Evolutionary conservation across 2,329 filamentous ascomycete genomes (phyloP).

Genomic region (Colletotrichum sublineola): DNA sequence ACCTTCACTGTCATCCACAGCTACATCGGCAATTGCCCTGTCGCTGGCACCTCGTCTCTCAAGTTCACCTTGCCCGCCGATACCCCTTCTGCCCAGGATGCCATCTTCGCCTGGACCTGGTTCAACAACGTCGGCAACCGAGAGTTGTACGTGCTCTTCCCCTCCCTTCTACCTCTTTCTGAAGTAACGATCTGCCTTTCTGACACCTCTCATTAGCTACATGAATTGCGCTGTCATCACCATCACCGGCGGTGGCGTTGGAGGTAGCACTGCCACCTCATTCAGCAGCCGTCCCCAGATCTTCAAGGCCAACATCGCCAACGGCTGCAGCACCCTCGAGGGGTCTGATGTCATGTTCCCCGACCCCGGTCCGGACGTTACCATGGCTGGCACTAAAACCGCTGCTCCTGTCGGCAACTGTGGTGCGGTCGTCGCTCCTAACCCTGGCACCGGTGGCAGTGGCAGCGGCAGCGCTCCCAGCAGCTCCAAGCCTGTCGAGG

Average conservation of each 20-base stretch:
- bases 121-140: constrained; percentile 83
- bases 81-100: constrained; percentile 68
- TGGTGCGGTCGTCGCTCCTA: constrained; percentile 52
- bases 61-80: constrained; percentile 76
- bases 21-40: constrained; percentile 68
- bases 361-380: constrained; percentile 70
- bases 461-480: constrained; percentile 27
- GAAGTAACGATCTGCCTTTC: not conserved
- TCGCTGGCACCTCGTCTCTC: constrained; percentile 62
- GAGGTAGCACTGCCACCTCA: constrained; percentile 48
- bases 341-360: constrained; percentile 74
- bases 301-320: constrained; percentile 78
- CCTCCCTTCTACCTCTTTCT: not conserved
- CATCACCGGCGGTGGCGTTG: constrained; percentile 60
- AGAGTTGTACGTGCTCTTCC: constrained; percentile 67
- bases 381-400: constrained; percentile 52
- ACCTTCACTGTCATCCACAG: constrained; percentile 77
- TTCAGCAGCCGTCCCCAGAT: constrained; percentile 74
- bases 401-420: constrained; percentile 54
- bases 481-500: constrained; percentile 25
- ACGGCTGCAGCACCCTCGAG: constrained; percentile 71
- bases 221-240: constrained; percentile 85
- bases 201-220: constrained; percentile 60
- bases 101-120: constrained; percentile 82
- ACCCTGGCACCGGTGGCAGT: constrained; percentile 44